These are phyloP conservation scores for Bipolaris victoriae DNA, from an alignment of 2,329 filamentous ascomycete genomes.

Conservation along the genomic window DNA sequence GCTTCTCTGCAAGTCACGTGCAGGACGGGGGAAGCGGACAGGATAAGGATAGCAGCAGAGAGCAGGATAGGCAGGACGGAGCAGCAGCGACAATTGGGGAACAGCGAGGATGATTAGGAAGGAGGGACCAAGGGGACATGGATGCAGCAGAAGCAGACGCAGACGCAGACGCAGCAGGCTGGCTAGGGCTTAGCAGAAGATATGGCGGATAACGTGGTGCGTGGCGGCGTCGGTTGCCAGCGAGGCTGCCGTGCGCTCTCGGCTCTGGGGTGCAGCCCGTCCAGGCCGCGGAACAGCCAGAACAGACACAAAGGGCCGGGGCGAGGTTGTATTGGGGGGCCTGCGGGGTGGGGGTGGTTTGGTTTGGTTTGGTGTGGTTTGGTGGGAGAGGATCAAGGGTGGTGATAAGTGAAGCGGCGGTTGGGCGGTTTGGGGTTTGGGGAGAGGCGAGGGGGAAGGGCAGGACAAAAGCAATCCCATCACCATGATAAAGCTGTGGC, in stretches of 20 bases:
- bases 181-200: conserved; percentile 38
- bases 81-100: conserved; percentile 6
- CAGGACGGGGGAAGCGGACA: conserved; percentile 3
- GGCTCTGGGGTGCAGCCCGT: conserved; percentile 23
- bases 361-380: too few species aligned
- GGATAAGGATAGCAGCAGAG: neutral
- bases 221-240: conserved; percentile 32
- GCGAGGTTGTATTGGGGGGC: neutral
- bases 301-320: conserved; percentile 7
- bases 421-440: conserved; percentile 20
- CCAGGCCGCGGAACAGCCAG: conserved; percentile 9
- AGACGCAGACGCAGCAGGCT: conserved; percentile 23
- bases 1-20: conserved; percentile 10
- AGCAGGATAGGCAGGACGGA: neutral
- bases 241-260: conserved; percentile 26
- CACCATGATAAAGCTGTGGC: conserved; percentile 23
- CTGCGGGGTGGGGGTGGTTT: neutral
- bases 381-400: conserved; percentile 18
- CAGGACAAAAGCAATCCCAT: conserved; percentile 30
- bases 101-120: conserved; percentile 5
- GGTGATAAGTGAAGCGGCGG: conserved; percentile 21
- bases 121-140: conserved; percentile 21
- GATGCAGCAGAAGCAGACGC: conserved; percentile 16
- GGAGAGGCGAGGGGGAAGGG: neutral
- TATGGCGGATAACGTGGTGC: conserved; percentile 35